phyloP scores from a whole-genome alignment of 495 filamentous ascomycete genomes.

The Penicillium macrosclerotiorum region DNA sequence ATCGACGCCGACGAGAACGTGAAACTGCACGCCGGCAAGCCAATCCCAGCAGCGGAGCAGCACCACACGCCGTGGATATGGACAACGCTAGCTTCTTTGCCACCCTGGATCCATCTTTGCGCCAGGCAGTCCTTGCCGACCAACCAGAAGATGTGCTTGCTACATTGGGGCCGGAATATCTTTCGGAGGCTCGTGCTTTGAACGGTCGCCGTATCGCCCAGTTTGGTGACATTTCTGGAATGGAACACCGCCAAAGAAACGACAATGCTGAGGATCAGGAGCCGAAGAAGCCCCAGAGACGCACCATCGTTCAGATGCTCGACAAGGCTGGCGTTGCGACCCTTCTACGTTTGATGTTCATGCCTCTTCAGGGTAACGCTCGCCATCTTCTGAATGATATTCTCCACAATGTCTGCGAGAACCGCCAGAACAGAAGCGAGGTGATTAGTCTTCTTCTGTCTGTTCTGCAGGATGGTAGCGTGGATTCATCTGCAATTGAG shows the following conservation, averaged over 20 bases:
- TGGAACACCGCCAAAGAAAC: constrained; percentile 45
- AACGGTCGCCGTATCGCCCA: constrained; percentile 60
- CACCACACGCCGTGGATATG: constrained; percentile 77
- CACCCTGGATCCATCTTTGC: constrained; percentile 79
- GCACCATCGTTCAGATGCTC: constrained; percentile 88
- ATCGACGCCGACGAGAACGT: constrained; percentile 85
- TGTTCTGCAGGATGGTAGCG: constrained; percentile 94
- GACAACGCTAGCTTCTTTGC: constrained; percentile 90
- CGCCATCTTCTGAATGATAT: constrained; percentile 79
- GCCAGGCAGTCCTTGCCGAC: constrained; percentile 83
- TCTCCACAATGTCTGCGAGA: constrained; percentile 85
- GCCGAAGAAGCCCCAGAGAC: constrained; percentile 67
- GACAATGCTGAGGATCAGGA: constrained; percentile 43
- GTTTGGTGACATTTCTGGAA: constrained; percentile 52
- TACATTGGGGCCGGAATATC: constrained; percentile 79
- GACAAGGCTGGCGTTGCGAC: constrained; percentile 96
- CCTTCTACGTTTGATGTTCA: constrained; percentile 93
- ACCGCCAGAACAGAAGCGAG: constrained; percentile 89
- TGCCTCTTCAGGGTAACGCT: constrained; percentile 80
- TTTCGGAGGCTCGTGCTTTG: constrained; percentile 78
- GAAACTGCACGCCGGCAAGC: constrained; percentile 67
- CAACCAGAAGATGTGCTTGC: constrained; percentile 86
- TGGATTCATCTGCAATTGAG: constrained; percentile 89
- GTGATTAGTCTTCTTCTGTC: constrained; percentile 91
- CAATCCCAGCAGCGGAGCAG: constrained; percentile 47